Evolutionary conservation across 495 filamentous ascomycete species (phyloP).

Genomic region (Penicillium silybi): DNA sequence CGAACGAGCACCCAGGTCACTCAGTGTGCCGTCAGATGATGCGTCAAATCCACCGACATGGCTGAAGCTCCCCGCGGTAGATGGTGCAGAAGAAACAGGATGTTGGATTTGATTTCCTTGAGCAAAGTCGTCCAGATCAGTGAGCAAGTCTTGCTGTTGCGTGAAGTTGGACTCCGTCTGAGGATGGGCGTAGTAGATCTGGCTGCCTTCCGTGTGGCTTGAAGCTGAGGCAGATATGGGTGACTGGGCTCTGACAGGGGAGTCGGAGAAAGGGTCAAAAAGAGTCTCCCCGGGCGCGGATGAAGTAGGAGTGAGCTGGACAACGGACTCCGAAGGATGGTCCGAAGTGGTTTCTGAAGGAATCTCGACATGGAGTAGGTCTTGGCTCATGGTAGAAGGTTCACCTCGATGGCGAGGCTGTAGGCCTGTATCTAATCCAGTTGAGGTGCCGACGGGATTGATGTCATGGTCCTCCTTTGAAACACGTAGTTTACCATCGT

Average conservation of each 20-base stretch:
- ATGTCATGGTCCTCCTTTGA: slow-evolving; percentile 2
- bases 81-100: slow-evolving; percentile 33
- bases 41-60: slow-evolving; percentile 30
- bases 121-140: slow-evolving; percentile 8
- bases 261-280: slow-evolving; percentile 23
- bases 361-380: slow-evolving; percentile 28
- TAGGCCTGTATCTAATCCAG: slow-evolving; percentile 41
- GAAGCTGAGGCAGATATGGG: slow-evolving; percentile 20
- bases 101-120: slow-evolving; percentile 16
- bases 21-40: slow-evolving; percentile 58
- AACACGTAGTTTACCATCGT: slow-evolving; percentile 44
- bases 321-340: slow-evolving; percentile 36
- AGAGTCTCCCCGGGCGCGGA: slow-evolving; percentile 27
- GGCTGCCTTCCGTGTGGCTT: slow-evolving; percentile 30
- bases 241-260: slow-evolving; percentile 9
- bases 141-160: slow-evolving; percentile 16
- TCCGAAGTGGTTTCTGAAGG: slow-evolving; percentile 33
- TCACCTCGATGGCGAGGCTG: slow-evolving; percentile 61
- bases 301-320: slow-evolving; percentile 48
- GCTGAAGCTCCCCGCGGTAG: slow-evolving; percentile 34
- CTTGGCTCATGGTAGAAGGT: slow-evolving; percentile 4
- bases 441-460: slow-evolving; percentile 34
- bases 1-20: slow-evolving; percentile 50
- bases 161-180: slow-evolving; percentile 27
- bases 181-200: slow-evolving; percentile 35